phyloP scores from a whole-genome alignment of 305 asterid species.

The Plantago coronopus region DNA sequence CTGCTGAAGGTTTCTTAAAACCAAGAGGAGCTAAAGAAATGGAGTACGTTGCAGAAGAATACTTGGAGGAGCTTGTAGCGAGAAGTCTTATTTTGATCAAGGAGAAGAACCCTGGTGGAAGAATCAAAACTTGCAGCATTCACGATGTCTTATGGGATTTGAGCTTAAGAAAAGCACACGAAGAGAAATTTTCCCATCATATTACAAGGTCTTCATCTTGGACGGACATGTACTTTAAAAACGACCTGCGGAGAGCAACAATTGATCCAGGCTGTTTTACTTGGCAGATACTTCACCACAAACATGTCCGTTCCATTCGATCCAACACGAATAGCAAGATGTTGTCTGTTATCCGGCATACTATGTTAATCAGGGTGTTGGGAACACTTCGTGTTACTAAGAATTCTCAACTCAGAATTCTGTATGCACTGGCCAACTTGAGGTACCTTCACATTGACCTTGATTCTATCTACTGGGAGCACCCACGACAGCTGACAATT shows the following conservation, averaged over 20 bases:
- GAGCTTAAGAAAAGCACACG: not conserved
- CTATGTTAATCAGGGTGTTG: not conserved
- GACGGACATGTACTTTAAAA: too few relatives aligned
- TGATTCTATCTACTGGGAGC: too few relatives aligned
- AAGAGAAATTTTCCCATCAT: conserved; percentile 19
- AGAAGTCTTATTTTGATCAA: conserved; percentile 3
- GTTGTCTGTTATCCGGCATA: too few relatives aligned
- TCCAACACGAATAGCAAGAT: too few relatives aligned
- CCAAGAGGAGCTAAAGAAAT: too few relatives aligned
- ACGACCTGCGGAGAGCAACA: not conserved
- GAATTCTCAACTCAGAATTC: not conserved
- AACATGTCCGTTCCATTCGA: too few relatives aligned
- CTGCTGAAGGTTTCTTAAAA: too few relatives aligned
- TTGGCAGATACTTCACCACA: not conserved
- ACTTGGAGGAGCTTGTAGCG: not conserved
- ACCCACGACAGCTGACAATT: not conserved
- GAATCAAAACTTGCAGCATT: conserved; percentile 12
- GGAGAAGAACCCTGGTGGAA: not conserved
- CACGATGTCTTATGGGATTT: conserved; percentile 9
- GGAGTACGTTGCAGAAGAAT: not conserved
- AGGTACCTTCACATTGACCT: not conserved
- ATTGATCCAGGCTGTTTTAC: not conserved
- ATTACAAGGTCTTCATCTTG: too few relatives aligned
- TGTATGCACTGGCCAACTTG: not conserved
- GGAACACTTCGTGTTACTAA: not conserved